Percentiles rank a stretch among this genome's conserved stretches.
These are phyloP conservation scores for Sphagnum magellanicum DNA, from an alignment of 228 moss, liverwort and hornwort genomes.

Conservation along the genomic window DNA sequence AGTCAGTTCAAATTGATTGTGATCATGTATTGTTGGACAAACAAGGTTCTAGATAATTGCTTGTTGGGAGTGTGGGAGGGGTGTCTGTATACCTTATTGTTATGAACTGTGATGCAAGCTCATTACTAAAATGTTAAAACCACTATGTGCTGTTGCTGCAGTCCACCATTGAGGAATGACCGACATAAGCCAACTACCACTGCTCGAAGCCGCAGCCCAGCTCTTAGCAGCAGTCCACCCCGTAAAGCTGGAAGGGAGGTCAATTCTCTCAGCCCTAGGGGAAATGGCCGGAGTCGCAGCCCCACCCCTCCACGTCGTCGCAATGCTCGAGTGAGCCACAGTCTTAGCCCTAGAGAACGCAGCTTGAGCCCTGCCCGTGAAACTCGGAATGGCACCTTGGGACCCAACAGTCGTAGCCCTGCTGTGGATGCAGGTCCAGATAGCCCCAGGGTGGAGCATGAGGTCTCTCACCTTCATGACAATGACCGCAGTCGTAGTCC, in stretches of 20 bases:
- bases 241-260: conserved; percentile 60
- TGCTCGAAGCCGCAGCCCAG: conserved; percentile 31
- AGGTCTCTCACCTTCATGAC: neutral
- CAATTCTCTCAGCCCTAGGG: conserved; percentile 54
- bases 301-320: conserved; percentile 37
- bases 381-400: conserved; percentile 31
- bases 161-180: conserved; percentile 34
- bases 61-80: too few species aligned
- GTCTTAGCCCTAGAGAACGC: conserved; percentile 1
- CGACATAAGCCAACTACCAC: conserved; percentile 24
- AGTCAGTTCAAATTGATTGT: too few species aligned
- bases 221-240: conserved; percentile 39
- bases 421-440: conserved; percentile 47
- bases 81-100: too few species aligned
- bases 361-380: conserved; percentile 29
- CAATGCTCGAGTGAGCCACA: neutral
- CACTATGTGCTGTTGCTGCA: too few species aligned
- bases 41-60: too few species aligned
- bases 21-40: too few species aligned
- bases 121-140: too few species aligned
- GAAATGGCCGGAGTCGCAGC: conserved; percentile 67
- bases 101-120: too few species aligned
- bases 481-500: neutral
- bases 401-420: conserved; percentile 40
- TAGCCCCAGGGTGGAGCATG: conserved; percentile 21